Conservation (phyloP, 2,329 filamentous ascomycete genomes). For the Diaporthe citrichinensis region DNA sequence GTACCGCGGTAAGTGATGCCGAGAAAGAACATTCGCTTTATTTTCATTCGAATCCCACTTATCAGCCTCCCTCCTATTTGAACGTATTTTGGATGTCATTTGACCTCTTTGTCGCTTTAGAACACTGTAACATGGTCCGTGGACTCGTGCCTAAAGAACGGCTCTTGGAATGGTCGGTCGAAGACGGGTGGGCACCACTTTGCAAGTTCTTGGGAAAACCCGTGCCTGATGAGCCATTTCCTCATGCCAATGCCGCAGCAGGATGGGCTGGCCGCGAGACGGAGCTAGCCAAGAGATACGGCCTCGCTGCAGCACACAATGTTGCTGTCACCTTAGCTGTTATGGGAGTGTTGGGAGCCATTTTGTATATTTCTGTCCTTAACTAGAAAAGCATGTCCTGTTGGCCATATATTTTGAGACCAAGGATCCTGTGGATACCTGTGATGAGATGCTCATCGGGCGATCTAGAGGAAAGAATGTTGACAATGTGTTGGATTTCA, state of each 20-base stretch:
- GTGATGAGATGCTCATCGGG: too few relatives aligned
- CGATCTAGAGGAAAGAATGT: too few relatives aligned
- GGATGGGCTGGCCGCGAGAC: background rate
- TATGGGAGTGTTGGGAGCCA: background rate
- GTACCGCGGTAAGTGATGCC: background rate
- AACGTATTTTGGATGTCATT: background rate
- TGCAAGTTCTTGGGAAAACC: constrained; percentile 41
- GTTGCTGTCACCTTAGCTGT: background rate
- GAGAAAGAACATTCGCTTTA: rapidly evolving
- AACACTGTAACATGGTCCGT: constrained; percentile 47
- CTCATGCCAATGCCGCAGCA: constrained; percentile 31
- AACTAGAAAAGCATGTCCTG: background rate
- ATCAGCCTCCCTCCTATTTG: background rate
- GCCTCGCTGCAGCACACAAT: background rate
- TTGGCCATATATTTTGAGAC: too few relatives aligned
- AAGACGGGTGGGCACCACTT: constrained; percentile 49
- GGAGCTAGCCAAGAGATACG: background rate
- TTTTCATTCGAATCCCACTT: rapidly evolving
- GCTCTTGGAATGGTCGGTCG: constrained; percentile 47
- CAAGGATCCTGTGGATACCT: too few relatives aligned
- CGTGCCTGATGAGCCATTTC: constrained; percentile 16
- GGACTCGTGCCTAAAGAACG: constrained; percentile 43
- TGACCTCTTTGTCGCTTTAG: background rate
- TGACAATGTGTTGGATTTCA: too few relatives aligned
- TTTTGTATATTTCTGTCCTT: background rate